phyloP scores from a whole-genome alignment of 1,284 basidiomycete genomes.

The Moesziomyces sp. region DNA sequence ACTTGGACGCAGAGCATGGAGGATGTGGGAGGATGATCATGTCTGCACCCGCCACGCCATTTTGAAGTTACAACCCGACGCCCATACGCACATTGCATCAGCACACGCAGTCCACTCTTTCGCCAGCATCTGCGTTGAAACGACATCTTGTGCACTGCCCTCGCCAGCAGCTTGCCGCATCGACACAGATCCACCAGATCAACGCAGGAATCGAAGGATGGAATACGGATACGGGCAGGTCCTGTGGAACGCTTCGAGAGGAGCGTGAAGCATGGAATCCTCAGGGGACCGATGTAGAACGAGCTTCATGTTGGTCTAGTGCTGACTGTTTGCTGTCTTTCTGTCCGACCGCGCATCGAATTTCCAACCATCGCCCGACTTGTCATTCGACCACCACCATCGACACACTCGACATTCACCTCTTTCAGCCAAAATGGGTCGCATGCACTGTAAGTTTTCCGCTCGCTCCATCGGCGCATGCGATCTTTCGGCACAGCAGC shows the following conservation, averaged over 20 bases:
- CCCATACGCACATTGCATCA: conserved; percentile 3
- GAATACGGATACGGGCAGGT: conserved; percentile 3
- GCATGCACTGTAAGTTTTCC: conserved; percentile 64
- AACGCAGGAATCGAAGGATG: background rate
- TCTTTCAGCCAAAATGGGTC: conserved; percentile 65
- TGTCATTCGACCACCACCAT: conserved; percentile 1
- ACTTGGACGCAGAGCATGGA: background rate
- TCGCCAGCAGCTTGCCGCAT: background rate
- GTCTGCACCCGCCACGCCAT: conserved; percentile 10
- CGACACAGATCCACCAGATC: background rate
- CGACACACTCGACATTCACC: conserved; percentile 10
- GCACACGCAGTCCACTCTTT: background rate
- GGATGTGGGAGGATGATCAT: conserved; percentile 33
- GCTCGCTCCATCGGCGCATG: conserved; percentile 1
- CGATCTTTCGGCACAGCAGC: background rate
- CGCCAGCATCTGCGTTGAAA: background rate
- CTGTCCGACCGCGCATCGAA: conserved; percentile 32
- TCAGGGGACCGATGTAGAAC: conserved; percentile 24
- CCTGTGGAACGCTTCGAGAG: conserved; percentile 34
- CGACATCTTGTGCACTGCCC: background rate
- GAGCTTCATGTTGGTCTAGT: conserved; percentile 58
- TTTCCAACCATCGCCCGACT: conserved; percentile 4
- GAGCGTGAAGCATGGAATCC: conserved; percentile 33
- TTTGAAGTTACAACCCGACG: conserved; percentile 9
- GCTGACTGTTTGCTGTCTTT: conserved; percentile 60